Evolutionary conservation across 2,329 filamentous ascomycete genomes (phyloP).

Genomic region (Colletotrichum sp.): DNA sequence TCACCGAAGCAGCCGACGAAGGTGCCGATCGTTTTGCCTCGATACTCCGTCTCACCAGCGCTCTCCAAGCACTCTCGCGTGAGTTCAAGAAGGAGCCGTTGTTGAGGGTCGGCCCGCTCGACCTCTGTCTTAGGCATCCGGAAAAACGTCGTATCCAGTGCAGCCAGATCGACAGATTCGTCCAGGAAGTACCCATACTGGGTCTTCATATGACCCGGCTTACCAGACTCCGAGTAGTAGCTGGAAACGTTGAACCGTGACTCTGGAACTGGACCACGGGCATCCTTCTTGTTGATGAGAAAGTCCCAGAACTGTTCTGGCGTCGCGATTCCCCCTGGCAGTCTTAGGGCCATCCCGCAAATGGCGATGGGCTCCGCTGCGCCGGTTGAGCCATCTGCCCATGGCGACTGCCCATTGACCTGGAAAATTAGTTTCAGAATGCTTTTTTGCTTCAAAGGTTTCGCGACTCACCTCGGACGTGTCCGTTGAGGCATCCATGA

Average conservation of each 20-base stretch:
- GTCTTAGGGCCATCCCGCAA: constrained; percentile 30
- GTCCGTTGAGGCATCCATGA: background rate
- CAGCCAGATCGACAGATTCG: constrained; percentile 27
- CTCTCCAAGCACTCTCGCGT: background rate
- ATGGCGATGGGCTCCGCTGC: constrained; percentile 26
- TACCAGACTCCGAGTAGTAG: constrained; percentile 17
- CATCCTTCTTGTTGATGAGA: constrained; percentile 26
- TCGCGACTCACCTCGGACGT: background rate
- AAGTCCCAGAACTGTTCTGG: constrained; percentile 29
- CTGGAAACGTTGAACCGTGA: constrained; percentile 23
- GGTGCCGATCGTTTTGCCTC: constrained; percentile 28
- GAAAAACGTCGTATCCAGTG: constrained; percentile 35
- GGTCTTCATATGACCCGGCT: constrained; percentile 24
- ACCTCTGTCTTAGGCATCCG: constrained; percentile 30
- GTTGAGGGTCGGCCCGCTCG: constrained; percentile 14
- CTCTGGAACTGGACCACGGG: constrained; percentile 23
- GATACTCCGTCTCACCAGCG: constrained; percentile 28
- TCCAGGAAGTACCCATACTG: constrained; percentile 35
- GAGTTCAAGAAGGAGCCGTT: constrained; percentile 3
- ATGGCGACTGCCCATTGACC: background rate
- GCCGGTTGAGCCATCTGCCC: background rate
- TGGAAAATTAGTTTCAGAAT: background rate
- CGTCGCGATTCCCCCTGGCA: constrained; percentile 26
- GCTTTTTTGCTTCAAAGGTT: rapidly evolving
- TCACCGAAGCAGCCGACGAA: constrained; percentile 33